Conservation (phyloP, 352 stramenopile species). For the Globisporangium echinulatum region DNA sequence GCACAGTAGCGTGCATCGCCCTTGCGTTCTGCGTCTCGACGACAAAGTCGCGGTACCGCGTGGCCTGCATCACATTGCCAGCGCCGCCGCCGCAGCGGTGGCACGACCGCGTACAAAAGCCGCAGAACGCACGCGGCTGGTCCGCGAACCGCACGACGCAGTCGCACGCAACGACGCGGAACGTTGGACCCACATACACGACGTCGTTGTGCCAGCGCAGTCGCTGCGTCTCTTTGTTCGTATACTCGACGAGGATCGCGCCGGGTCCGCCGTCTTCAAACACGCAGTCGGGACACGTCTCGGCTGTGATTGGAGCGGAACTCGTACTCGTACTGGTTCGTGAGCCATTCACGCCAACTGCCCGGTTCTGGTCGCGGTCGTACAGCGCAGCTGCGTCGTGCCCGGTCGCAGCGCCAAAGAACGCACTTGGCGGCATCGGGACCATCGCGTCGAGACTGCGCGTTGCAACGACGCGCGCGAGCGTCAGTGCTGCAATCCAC, state of each 20-base stretch:
- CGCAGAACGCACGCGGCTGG: conserved; percentile 55
- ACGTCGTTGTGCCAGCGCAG: conserved; percentile 36
- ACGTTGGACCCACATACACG: conserved; percentile 65
- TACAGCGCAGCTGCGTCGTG: conserved; percentile 42
- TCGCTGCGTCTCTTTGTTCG: conserved; percentile 35
- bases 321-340: background rate
- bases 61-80: conserved; percentile 66
- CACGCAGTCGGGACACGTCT: conserved; percentile 77
- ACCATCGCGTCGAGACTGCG: conserved; percentile 54
- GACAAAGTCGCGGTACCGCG: conserved; percentile 72
- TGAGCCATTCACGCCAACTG: conserved; percentile 1
- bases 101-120: conserved; percentile 71
- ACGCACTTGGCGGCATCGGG: conserved; percentile 62
- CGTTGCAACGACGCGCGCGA: conserved; percentile 38
- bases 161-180: conserved; percentile 80
- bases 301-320: conserved; percentile 49
- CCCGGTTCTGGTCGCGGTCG: conserved; percentile 15
- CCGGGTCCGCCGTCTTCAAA: conserved; percentile 74
- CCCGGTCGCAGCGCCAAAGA: conserved; percentile 52
- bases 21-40: conserved; percentile 48
- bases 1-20: conserved; percentile 51
- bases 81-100: conserved; percentile 68
- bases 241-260: conserved; percentile 67
- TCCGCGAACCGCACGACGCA: conserved; percentile 67
- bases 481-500: conserved; percentile 29